Conservation (phyloP, 345 rosid species). For the Moricandia arvensis region DNA sequence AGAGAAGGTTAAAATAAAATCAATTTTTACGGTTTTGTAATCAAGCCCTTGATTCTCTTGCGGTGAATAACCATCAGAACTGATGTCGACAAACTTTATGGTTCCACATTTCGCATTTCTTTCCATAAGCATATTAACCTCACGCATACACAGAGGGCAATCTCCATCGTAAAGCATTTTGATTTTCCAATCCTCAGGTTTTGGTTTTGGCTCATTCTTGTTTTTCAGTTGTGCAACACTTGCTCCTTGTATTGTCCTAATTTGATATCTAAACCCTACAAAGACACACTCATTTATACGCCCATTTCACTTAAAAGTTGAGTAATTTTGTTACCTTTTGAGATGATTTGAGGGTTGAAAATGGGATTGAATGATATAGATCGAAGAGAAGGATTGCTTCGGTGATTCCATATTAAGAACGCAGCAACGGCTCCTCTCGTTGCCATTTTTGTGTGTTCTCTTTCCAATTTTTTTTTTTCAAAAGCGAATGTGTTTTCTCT, state of each 20-base stretch:
- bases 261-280: conserved; percentile 44
- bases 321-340: background rate
- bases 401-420: conserved; percentile 46
- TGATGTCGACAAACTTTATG: conserved; percentile 79
- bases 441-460: conserved; percentile 46
- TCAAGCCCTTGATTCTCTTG: conserved; percentile 82
- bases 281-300: background rate
- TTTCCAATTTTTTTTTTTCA: background rate
- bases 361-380: conserved; percentile 23
- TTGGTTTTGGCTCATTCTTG: conserved; percentile 26
- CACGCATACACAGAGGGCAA: conserved; percentile 96
- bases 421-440: conserved; percentile 50
- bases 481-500: background rate
- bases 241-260: conserved; percentile 56
- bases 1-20: background rate
- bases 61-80: conserved; percentile 61
- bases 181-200: conserved; percentile 61
- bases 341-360: conserved; percentile 8
- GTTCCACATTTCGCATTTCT: conserved; percentile 68
- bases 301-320: background rate
- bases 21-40: conserved; percentile 60
- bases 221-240: conserved; percentile 45
- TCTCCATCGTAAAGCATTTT: conserved; percentile 97
- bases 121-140: conserved; percentile 84
- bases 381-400: conserved; percentile 25